Base-by-base conservation (phyloP, 805 yeast genomes). In the Novakomyces olei region DNA sequence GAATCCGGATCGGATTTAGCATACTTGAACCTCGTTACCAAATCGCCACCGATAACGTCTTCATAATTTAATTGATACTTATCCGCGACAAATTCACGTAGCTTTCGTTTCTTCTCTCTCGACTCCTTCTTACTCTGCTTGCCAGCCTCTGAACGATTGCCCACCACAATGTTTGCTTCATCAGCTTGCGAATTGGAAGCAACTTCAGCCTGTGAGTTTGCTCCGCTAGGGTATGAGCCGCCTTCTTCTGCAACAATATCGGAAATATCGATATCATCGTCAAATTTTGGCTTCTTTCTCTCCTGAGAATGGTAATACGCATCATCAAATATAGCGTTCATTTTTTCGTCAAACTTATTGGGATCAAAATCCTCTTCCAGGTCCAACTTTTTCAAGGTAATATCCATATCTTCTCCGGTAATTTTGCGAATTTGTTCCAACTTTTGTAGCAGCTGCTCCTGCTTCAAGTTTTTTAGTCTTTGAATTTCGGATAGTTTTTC, bases 1-100 rank as follows among this genome's bases (percentile, higher is more conserved):
- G 81, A 58, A 46, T 88, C 96, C 5, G 98, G 95, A 1, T 93
- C 81, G 3, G 88, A 96, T 44, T 81, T 92, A 45, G 95, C 67
- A 49, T 88, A 88, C 44, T 70, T 72, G 63, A 88, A 85, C 34
- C 60, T 23, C 15, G 29, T 16, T 29, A 30, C 32, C 4, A 34
- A 33, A 5, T 43, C 49, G 24, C 31, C 39, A 36, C 61, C 73
- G 38, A 63, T 64, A 40, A 69, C 75, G 27, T 34, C 41, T 10
- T 29, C 39, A 15, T 26, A 23, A 24, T 80, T 57, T 25, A 67
- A 65, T 15, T 68, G 51, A 20, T 72, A 64, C 42, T 79, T 77
- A 22, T 72, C 61, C 33, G 77, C 81, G n/a, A 85, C 77, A 16
- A 81, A 65, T 37, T 68, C 63, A 39, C 74, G 77, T 1, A 93